A percentile compares a stretch with the other conserved stretches of the same genome.
phyloP scores from a whole-genome alignment of 768 basidiomycete species.

The Scleroderma citrinum region DNA sequence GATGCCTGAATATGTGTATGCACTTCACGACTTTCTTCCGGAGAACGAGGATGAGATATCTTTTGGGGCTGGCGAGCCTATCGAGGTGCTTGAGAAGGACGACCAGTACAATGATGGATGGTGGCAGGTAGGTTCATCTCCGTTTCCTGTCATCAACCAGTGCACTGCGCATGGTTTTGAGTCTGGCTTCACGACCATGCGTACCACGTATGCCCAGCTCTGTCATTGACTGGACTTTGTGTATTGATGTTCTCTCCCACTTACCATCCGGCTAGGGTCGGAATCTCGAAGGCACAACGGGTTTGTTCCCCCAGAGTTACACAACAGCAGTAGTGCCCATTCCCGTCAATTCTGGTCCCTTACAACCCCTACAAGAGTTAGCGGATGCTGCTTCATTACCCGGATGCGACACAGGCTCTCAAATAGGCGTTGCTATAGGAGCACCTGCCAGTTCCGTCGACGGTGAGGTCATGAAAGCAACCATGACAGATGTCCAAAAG shows the following conservation, averaged over 20 bases:
- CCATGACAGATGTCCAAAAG: slow-evolving; percentile 84
- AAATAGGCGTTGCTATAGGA: slow-evolving; percentile 22
- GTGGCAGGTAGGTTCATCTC: slow-evolving; percentile 64
- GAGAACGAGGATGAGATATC: slow-evolving; percentile 93
- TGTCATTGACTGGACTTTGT: not conserved
- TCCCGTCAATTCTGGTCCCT: slow-evolving; percentile 19
- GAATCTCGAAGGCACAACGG: slow-evolving; percentile 74
- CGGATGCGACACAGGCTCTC: slow-evolving; percentile 18
- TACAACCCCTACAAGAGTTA: slow-evolving; percentile 46
- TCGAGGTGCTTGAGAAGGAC: slow-evolving; percentile 90
- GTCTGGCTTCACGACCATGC: not conserved
- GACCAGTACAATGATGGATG: slow-evolving; percentile 92
- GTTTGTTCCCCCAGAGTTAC: slow-evolving; percentile 88
- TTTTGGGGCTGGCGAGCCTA: slow-evolving; percentile 79
- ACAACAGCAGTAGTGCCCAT: slow-evolving; percentile 56
- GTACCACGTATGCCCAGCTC: not conserved
- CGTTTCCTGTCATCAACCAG: slow-evolving; percentile 5
- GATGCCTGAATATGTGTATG: slow-evolving; percentile 85
- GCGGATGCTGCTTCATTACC: slow-evolving; percentile 34
- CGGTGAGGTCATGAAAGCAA: slow-evolving; percentile 73
- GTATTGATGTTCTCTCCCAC: not conserved
- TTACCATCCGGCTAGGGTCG: slow-evolving; percentile 51
- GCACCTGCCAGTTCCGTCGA: slow-evolving; percentile 22
- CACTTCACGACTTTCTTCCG: slow-evolving; percentile 80
- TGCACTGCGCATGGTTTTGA: not conserved